Conservation (phyloP, 176 grass and related monocot species). For the Dendrocalamus sinicus region DNA sequence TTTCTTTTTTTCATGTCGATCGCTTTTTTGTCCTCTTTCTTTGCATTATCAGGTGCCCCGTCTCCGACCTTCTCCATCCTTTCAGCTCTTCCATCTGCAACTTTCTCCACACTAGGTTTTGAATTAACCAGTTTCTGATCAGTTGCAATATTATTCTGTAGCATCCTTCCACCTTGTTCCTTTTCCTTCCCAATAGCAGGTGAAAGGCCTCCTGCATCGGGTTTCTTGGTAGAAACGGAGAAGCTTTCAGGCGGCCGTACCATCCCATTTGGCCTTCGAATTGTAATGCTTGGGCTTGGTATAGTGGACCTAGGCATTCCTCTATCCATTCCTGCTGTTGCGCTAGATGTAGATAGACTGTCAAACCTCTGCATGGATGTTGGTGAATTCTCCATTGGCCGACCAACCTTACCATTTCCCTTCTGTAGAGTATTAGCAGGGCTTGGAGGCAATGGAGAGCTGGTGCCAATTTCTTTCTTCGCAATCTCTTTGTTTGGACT, state of each 20-base stretch:
- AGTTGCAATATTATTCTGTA: conserved; percentile 37
- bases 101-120: conserved; percentile 54
- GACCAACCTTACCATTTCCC: conserved; percentile 57
- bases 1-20: conserved; percentile 66
- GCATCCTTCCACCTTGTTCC: conserved; percentile 41
- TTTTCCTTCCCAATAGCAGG: conserved; percentile 60
- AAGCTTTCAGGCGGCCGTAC: conserved; percentile 45
- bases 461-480: conserved; percentile 47
- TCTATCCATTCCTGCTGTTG: conserved; percentile 49
- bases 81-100: conserved; percentile 59
- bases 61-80: conserved; percentile 66
- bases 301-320: conserved; percentile 50
- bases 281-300: conserved; percentile 63
- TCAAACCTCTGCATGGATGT: conserved; percentile 50
- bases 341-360: conserved; percentile 41
- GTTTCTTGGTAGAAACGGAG: conserved; percentile 49
- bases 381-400: conserved; percentile 43
- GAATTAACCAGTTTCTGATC: conserved; percentile 53
- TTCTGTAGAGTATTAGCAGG: conserved; percentile 47
- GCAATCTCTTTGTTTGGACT: conserved; percentile 42
- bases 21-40: conserved; percentile 59
- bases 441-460: conserved; percentile 41
- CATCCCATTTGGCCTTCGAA: conserved; percentile 64
- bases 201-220: conserved; percentile 26
- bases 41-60: conserved; percentile 38